Base-by-base conservation (phyloP, 352 stramenopile species). In the Discostella stelligera region DNA sequence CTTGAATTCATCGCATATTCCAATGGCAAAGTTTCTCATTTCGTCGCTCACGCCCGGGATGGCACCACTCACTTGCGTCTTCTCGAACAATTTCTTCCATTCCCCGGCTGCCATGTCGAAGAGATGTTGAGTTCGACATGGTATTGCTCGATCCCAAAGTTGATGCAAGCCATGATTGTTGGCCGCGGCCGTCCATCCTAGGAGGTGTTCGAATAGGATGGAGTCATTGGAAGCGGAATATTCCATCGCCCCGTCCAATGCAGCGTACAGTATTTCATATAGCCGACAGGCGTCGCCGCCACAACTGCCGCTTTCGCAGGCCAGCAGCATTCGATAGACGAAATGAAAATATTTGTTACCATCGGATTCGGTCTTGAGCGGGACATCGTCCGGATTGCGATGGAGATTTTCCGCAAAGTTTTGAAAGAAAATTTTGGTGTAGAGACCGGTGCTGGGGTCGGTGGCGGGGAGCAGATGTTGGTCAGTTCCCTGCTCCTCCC, bases 301-400 rank as follows among this genome's bases (percentile, higher is more conserved):
- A 21, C 59, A 49, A 32, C 61, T 66, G 10, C 71, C 71, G 3
- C 11, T 55, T 16, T 79, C 71, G n/a, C 39, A 64, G 0, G 63
- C 62, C 23, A n/a, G 21, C 8, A 79, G 20, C 25, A 60, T 53
- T n/a, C 61, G 48, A 62, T 39, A 79, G 0, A 79, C 18, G 30
- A 79, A 79, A 0, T 68, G 62, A 7, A 18, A 14, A 18, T 69
- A 79, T 58, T 68, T 67, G n/a, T 79, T 74, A 7, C 5, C 71
- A n/a, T 69, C 55, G 23, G 71, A 79, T 0, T 53, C 18, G 48
- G 62, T 16, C 21, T 50, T 64, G 3, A 74, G 0, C 21, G 69
- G 60, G 0, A 14, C 25, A 39, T 7, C 23, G 14, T 30, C 25
- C 21, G 6, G n/a, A 41, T 63, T 61, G 11, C 32, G 39, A 20